phyloP scores from a whole-genome alignment of 345 rosid species.

The Rhodamnia argentea region DNA sequence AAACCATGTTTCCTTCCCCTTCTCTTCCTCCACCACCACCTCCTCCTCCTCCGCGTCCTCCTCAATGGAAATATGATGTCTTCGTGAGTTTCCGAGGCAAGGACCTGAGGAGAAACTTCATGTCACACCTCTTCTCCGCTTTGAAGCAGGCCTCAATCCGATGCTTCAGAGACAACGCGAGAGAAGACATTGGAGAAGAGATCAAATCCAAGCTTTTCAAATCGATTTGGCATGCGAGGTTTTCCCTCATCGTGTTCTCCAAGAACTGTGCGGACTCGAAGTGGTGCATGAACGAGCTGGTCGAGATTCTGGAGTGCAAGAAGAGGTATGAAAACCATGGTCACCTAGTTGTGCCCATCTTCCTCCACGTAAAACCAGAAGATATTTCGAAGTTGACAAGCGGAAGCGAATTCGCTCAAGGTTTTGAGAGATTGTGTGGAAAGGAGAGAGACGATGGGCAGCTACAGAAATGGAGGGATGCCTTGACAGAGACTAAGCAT shows the following conservation, averaged over 20 bases:
- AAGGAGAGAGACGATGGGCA: too few relatives aligned
- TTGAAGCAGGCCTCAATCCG: too few relatives aligned
- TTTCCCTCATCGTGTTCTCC: not conserved
- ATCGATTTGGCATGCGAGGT: not conserved
- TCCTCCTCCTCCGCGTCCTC: not conserved
- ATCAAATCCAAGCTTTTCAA: not conserved
- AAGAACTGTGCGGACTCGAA: not conserved
- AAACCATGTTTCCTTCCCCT: too few relatives aligned
- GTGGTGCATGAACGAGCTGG: conserved; percentile 1
- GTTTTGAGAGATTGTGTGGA: not conserved
- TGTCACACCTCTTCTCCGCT: not conserved
- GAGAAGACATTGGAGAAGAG: not conserved
- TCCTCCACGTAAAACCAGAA: not conserved
- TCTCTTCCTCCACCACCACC: not conserved
- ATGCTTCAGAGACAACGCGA: not conserved
- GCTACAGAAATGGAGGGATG: not conserved
- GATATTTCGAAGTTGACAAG: not conserved
- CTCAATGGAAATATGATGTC: not conserved
- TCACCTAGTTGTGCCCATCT: not conserved
- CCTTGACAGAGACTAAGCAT: not conserved
- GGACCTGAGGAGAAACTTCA: not conserved
- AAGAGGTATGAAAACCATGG: not conserved
- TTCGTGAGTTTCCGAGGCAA: not conserved
- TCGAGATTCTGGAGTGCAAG: not conserved
- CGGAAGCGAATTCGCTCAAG: not conserved